phyloP scores from a whole-genome alignment of 108 stramenopile genomes.

The Cylindrotheca fusiformis region DNA sequence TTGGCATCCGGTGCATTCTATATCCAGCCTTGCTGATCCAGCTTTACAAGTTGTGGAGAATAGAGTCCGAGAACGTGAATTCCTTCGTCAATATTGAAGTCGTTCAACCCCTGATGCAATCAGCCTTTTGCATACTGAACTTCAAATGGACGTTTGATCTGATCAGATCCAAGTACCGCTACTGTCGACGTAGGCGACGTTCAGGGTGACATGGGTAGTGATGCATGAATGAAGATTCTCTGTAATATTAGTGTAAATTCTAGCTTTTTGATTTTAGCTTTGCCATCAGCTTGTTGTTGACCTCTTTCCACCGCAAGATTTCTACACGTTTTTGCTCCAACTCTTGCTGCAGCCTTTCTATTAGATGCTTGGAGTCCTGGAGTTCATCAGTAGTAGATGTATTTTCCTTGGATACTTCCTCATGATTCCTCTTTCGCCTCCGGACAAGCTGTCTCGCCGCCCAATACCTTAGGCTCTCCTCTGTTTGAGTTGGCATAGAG shows the following conservation, averaged over 20 bases:
- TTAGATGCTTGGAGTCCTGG: slow-evolving; percentile 28
- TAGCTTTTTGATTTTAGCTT: slow-evolving; percentile 30
- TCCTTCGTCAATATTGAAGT: slow-evolving; percentile 43
- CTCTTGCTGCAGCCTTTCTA: slow-evolving; percentile 42
- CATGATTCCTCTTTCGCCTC: slow-evolving; percentile 2
- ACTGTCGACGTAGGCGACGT: slow-evolving; percentile 27
- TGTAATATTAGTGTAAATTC: not conserved
- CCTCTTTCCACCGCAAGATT: slow-evolving; percentile 68
- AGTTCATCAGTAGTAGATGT: not conserved
- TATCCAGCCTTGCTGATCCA: slow-evolving; percentile 52
- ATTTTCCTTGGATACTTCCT: not conserved
- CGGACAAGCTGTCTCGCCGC: slow-evolving; percentile 16
- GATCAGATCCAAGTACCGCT: slow-evolving; percentile 66
- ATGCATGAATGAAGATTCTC: not conserved
- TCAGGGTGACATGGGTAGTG: slow-evolving; percentile 1
- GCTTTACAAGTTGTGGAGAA: slow-evolving; percentile 33
- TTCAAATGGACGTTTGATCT: slow-evolving; percentile 87
- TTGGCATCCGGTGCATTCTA: slow-evolving; percentile 60
- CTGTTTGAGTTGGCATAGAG: slow-evolving; percentile 6
- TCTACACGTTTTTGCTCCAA: slow-evolving; percentile 41
- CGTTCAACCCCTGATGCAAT: slow-evolving; percentile 54
- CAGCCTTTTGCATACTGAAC: slow-evolving; percentile 68
- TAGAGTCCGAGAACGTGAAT: slow-evolving; percentile 27
- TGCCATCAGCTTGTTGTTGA: slow-evolving; percentile 67
- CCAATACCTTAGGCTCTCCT: slow-evolving; percentile 9